Evolutionary conservation across 352 stramenopile genomes (phyloP).

Genomic region (Globisporangium uncinulatum): DNA sequence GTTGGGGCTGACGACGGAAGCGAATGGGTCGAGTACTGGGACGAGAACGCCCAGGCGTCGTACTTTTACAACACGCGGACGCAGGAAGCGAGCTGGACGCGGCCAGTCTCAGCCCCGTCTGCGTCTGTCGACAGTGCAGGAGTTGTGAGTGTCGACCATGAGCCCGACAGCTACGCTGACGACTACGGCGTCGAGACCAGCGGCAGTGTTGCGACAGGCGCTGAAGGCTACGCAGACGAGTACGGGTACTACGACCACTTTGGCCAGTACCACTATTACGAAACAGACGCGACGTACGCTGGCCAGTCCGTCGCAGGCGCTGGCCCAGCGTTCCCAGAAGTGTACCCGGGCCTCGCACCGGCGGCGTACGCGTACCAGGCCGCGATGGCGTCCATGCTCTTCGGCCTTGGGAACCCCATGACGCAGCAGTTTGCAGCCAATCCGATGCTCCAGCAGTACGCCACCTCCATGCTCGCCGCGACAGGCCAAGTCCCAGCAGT

Average conservation of each 20-base stretch:
- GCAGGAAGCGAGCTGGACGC: slow-evolving; percentile 84
- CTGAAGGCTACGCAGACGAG: slow-evolving; percentile 53
- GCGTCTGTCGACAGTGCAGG: slow-evolving; percentile 27
- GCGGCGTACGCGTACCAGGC: slow-evolving; percentile 57
- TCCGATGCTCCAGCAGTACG: slow-evolving; percentile 26
- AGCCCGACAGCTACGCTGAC: slow-evolving; percentile 24
- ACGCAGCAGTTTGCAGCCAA: slow-evolving; percentile 25
- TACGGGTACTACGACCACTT: slow-evolving; percentile 80
- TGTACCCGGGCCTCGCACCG: slow-evolving; percentile 52
- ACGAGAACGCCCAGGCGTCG: slow-evolving; percentile 82
- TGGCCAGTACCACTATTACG: slow-evolving; percentile 82
- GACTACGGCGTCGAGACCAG: slow-evolving; percentile 20
- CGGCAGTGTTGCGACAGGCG: neutral
- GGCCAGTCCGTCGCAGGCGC: slow-evolving; percentile 3
- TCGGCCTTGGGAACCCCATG: slow-evolving; percentile 34
- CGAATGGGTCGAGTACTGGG: slow-evolving; percentile 89
- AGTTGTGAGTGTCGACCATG: slow-evolving; percentile 40
- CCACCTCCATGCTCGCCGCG: slow-evolving; percentile 12
- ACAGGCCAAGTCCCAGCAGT: neutral
- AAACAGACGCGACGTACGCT: slow-evolving; percentile 24
- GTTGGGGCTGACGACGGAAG: slow-evolving; percentile 17
- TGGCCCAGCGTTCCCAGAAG: slow-evolving; percentile 17
- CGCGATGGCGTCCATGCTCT: slow-evolving; percentile 58
- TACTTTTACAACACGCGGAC: slow-evolving; percentile 89
- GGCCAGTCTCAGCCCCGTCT: slow-evolving; percentile 30